Evolutionary conservation across 306 rosid species (phyloP).

Genomic region (Cucurbita argyrosperma): DNA sequence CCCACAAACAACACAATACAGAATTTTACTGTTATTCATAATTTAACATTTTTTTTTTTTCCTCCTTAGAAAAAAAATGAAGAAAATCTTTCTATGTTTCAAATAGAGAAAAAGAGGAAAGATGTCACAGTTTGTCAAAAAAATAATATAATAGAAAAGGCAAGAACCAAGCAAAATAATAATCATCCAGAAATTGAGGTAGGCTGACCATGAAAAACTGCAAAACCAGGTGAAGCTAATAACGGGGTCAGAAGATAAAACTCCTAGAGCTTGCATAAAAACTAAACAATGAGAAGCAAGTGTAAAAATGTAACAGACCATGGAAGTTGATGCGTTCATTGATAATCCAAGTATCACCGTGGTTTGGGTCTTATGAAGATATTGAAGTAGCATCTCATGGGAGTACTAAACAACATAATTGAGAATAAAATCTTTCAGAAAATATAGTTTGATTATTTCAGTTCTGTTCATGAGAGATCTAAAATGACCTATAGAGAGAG

Average conservation of each 20-base stretch:
- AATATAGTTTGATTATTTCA: neutral
- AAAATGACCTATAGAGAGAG: neutral
- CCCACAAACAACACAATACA: neutral
- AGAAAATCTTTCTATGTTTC: neutral
- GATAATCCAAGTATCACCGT: conserved; percentile 76
- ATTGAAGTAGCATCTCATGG: conserved; percentile 82
- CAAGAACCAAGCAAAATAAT: neutral
- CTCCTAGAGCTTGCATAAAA: neutral
- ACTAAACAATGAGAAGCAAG: neutral
- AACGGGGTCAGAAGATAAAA: neutral
- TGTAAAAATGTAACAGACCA: conserved; percentile 28
- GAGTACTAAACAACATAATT: conserved; percentile 52
- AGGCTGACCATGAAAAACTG: conserved; percentile 84
- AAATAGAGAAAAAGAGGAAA: neutral
- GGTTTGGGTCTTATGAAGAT: conserved; percentile 60
- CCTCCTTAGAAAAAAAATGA: neutral
- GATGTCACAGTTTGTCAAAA: neutral
- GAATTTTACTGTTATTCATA: neutral
- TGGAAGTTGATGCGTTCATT: conserved; percentile 86
- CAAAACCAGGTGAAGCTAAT: neutral
- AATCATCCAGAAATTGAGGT: conserved; percentile 29
- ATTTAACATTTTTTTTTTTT: neutral
- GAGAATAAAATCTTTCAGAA: conserved; percentile 4
- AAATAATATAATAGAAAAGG: neutral
- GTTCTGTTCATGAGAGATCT: neutral